Evolutionary conservation across 208 protist genomes (phyloP).

Genomic region (Leishmania aethiopica): DNA sequence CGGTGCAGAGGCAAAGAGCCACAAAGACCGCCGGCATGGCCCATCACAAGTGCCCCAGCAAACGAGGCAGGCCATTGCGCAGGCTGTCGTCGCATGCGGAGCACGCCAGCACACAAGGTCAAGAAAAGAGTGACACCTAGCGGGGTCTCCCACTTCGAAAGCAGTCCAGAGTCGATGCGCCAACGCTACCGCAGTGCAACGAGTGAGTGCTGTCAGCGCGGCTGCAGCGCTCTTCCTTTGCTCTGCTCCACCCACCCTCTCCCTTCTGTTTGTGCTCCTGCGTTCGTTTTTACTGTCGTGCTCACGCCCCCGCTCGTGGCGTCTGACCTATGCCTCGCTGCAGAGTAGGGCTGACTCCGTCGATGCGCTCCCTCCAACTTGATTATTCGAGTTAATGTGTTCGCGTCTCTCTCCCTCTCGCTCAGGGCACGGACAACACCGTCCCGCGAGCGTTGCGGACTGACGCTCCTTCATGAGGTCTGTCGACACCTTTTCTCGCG

Average conservation of each 20-base stretch:
- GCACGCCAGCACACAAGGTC: background rate
- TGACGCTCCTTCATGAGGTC: background rate
- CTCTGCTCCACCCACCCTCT: background rate
- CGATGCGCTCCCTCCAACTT: background rate
- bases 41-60: background rate
- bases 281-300: background rate
- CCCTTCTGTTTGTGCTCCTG: background rate
- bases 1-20: background rate
- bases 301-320: background rate
- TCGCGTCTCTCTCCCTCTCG: background rate
- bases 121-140: background rate
- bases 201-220: background rate
- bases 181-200: background rate
- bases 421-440: background rate
- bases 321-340: too few relatives aligned
- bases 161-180: background rate
- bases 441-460: background rate
- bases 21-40: background rate
- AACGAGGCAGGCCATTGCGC: background rate
- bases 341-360: background rate
- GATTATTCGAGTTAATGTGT: background rate
- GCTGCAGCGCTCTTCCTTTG: background rate
- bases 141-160: background rate
- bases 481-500: background rate
- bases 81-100: background rate